Conservation (phyloP, 805 yeast species). For the Blastobotrys parvus region DNA sequence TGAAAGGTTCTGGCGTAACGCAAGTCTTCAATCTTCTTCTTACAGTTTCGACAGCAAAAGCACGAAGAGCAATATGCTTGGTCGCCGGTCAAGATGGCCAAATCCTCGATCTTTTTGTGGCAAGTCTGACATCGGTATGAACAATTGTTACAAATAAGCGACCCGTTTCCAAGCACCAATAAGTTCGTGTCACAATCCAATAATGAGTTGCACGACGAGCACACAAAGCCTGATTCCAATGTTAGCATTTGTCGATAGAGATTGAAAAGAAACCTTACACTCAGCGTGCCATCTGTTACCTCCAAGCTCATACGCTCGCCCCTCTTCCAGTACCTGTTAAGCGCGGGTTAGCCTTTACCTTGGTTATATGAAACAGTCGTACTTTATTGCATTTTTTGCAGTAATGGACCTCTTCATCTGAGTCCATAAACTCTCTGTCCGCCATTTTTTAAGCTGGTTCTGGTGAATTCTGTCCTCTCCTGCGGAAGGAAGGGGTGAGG, state of each 20-base stretch:
- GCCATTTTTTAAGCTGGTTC: not conserved
- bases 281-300: slow-evolving; percentile 93
- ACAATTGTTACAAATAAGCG: slow-evolving; percentile 81
- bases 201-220: slow-evolving; percentile 72
- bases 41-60: slow-evolving; percentile 84
- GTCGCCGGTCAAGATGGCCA: slow-evolving; percentile 91
- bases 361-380: too few species aligned
- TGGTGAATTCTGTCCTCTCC: not conserved
- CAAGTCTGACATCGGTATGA: slow-evolving; percentile 87
- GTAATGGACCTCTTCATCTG: slow-evolving; percentile 19
- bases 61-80: slow-evolving; percentile 90
- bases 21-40: slow-evolving; percentile 74
- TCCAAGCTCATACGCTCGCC: slow-evolving; percentile 83
- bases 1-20: slow-evolving; percentile 88
- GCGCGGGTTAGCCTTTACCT: too few species aligned
- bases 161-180: slow-evolving; percentile 87
- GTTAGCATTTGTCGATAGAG: not conserved
- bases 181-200: slow-evolving; percentile 85
- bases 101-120: slow-evolving; percentile 77
- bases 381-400: slow-evolving; percentile 22
- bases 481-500: not conserved
- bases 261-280: slow-evolving; percentile 34
- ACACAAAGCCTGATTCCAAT: slow-evolving; percentile 43
- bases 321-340: slow-evolving; percentile 58
- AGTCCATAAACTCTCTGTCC: too few species aligned